Evolutionary conservation across 1,284 basidiomycete genomes (phyloP).

Genomic region (Singerocomus inundabilis): DNA sequence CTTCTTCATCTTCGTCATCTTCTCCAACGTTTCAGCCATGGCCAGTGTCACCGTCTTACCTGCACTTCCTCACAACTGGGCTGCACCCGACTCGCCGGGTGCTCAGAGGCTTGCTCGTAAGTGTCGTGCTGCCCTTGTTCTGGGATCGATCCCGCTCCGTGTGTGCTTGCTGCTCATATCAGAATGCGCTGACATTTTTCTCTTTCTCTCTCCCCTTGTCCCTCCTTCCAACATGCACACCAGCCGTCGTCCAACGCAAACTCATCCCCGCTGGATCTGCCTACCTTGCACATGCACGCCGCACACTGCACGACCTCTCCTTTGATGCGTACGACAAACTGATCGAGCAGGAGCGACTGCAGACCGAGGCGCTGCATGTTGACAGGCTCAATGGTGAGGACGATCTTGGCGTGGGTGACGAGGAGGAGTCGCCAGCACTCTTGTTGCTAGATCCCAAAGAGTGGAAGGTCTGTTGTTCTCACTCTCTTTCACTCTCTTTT

Average conservation of each 20-base stretch:
- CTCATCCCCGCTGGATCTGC: constrained; percentile 83
- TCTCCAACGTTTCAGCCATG: constrained; percentile 18
- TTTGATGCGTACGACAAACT: constrained; percentile 80
- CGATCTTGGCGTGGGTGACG: constrained; percentile 91
- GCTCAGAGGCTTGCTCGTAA: constrained; percentile 27
- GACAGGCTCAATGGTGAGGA: constrained; percentile 66
- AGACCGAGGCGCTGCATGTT: constrained; percentile 52
- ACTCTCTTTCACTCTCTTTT: too few relatives aligned
- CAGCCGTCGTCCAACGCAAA: constrained; percentile 32
- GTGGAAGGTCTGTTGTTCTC: constrained; percentile 78
- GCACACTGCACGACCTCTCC: constrained; percentile 71
- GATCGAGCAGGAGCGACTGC: constrained; percentile 52
- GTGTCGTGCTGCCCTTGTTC: constrained; percentile 11
- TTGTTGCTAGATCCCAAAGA: constrained; percentile 90
- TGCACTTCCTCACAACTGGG: constrained; percentile 26
- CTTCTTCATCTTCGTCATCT: too few relatives aligned
- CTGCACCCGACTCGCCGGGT: constrained; percentile 11
- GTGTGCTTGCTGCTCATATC: constrained; percentile 9
- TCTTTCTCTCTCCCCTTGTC: too few relatives aligned
- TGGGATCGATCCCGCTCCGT: background rate
- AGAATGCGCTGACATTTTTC: background rate
- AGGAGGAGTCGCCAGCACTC: constrained; percentile 77
- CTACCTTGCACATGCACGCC: constrained; percentile 77
- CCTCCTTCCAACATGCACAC: too few relatives aligned
- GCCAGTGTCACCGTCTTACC: constrained; percentile 23